Conservation (phyloP, 768 basidiomycete genomes). For the Hortiboletus flavorubellus region DNA sequence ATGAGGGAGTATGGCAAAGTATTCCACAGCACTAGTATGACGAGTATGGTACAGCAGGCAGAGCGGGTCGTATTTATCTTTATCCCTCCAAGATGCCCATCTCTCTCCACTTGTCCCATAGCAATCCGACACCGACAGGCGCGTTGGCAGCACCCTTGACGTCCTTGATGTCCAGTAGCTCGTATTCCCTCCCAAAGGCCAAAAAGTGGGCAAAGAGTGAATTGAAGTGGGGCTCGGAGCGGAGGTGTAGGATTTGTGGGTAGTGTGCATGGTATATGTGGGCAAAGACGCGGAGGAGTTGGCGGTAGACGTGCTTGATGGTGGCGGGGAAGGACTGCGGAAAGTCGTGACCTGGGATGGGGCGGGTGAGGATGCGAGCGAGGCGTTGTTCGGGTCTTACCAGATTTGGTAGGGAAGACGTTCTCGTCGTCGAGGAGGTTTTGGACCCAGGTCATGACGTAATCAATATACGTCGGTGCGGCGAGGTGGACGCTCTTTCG, state of each 20-base stretch:
- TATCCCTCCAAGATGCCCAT: conserved; percentile 65
- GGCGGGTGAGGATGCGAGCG: background rate
- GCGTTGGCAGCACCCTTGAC: conserved; percentile 65
- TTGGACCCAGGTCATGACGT: conserved; percentile 96
- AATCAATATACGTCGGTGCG: conserved; percentile 96
- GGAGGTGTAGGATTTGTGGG: conserved; percentile 84
- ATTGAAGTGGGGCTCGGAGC: conserved; percentile 93
- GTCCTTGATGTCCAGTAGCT: conserved; percentile 85
- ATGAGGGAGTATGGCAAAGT: conserved; percentile 4
- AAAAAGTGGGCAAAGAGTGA: conserved; percentile 98
- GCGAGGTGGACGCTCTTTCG: conserved; percentile 85
- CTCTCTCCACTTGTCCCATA: conserved; percentile 90
- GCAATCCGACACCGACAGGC: conserved; percentile 66
- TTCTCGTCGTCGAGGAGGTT: conserved; percentile 92
- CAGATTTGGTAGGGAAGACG: conserved; percentile 94
- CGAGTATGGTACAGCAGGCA: conserved; percentile 14
- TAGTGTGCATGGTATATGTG: conserved; percentile 98
- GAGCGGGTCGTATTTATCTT: background rate
- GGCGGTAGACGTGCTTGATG: conserved; percentile 91
- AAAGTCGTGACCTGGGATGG: conserved; percentile 71
- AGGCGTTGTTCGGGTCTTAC: conserved; percentile 39
- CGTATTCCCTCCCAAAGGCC: conserved; percentile 93
- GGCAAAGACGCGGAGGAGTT: conserved; percentile 94
- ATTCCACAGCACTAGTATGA: background rate
- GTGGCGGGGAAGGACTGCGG: conserved; percentile 86